These are phyloP conservation scores for Blastocystis sp. DNA, from an alignment of 352 stramenopile species.

Conservation along the genomic window DNA sequence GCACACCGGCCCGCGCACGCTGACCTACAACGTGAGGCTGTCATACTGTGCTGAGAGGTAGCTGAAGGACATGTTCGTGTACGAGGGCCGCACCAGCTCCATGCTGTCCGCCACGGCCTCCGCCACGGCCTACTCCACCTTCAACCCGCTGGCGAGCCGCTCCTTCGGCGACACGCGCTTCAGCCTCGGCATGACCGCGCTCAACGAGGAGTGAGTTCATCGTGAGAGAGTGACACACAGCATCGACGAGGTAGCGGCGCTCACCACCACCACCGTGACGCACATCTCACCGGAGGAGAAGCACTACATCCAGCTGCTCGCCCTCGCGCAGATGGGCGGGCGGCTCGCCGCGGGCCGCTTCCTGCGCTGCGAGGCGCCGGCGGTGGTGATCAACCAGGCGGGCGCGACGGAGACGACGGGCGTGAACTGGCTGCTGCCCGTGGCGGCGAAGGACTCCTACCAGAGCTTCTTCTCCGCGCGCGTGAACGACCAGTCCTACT, in stretches of 20 bases:
- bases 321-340: not conserved
- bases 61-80: slow-evolving; percentile 53
- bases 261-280: not conserved
- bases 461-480: not conserved
- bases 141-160: slow-evolving; percentile 33
- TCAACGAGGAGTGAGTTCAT: not conserved
- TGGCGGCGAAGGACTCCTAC: slow-evolving; percentile 8
- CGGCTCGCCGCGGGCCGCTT: not conserved
- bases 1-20: not conserved
- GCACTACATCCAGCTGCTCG: slow-evolving; percentile 29
- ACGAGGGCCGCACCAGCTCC: slow-evolving; percentile 37
- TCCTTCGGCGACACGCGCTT: slow-evolving; percentile 32
- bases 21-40: slow-evolving; percentile 19
- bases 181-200: not conserved
- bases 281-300: slow-evolving; percentile 15
- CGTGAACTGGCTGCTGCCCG: slow-evolving; percentile 30
- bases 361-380: not conserved
- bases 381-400: slow-evolving; percentile 18
- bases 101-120: slow-evolving; percentile 23
- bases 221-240: not conserved
- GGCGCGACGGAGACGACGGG: slow-evolving; percentile 23
- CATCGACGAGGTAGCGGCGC: slow-evolving; percentile 3
- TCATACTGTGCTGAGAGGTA: not conserved
- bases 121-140: slow-evolving; percentile 30
- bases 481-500: not conserved